Evolutionary conservation across 345 rosid species (phyloP).

Genomic region (Ceriops zippeliana): DNA sequence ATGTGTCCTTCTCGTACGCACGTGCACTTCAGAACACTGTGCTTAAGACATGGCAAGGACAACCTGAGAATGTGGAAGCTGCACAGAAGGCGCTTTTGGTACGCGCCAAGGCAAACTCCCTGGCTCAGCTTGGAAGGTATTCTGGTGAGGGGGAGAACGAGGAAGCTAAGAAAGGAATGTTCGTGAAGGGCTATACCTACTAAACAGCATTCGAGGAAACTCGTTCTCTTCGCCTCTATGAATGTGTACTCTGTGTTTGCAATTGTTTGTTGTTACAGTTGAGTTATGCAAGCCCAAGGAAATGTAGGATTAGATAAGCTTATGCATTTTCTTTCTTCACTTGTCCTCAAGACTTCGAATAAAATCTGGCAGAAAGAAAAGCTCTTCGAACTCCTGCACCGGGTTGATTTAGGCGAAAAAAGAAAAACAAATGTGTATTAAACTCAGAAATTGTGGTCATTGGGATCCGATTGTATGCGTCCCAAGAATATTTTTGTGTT

Average conservation of each 20-base stretch:
- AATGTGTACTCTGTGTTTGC: background rate
- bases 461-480: background rate
- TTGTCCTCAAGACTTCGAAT: slow-evolving; percentile 3
- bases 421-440: background rate
- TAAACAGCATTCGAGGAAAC: slow-evolving; percentile 23
- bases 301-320: slow-evolving; percentile 11
- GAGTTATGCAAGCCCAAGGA: slow-evolving; percentile 10
- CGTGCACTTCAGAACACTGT: slow-evolving; percentile 94
- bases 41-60: slow-evolving; percentile 96
- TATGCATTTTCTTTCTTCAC: slow-evolving; percentile 2
- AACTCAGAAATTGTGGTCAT: background rate
- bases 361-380: slow-evolving; percentile 9
- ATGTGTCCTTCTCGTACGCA: slow-evolving; percentile 95
- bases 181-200: slow-evolving; percentile 93
- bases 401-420: background rate
- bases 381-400: background rate
- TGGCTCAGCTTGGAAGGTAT: slow-evolving; percentile 93
- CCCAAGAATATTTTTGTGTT: background rate
- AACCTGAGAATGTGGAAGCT: slow-evolving; percentile 68
- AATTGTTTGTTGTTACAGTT: background rate
- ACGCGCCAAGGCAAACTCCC: slow-evolving; percentile 92
- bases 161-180: slow-evolving; percentile 95
- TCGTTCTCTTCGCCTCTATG: background rate
- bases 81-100: slow-evolving; percentile 84
- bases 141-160: slow-evolving; percentile 80